Evolutionary conservation across 164 flowering plant genomes (phyloP).

Genomic region (Nymphaea thermarum): DNA sequence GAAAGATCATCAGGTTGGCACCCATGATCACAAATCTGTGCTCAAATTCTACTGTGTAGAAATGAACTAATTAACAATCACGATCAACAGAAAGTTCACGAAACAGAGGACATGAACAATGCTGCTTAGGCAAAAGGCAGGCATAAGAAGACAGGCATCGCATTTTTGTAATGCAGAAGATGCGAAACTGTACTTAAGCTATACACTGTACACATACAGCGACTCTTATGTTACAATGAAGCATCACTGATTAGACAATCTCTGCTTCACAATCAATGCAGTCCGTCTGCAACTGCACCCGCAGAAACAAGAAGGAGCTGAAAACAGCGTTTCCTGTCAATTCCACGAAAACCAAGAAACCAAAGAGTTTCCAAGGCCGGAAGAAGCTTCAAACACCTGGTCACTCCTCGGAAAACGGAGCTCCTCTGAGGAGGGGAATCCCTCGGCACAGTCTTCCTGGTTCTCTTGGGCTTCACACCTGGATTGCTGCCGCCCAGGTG

Average conservation of each 20-base stretch:
- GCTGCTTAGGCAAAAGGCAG: background rate
- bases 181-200: too few relatives aligned
- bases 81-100: too few relatives aligned
- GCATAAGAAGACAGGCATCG: background rate
- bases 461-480: constrained; percentile 41
- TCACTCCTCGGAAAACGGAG: constrained; percentile 80
- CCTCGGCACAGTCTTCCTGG: constrained; percentile 58
- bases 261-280: too few relatives aligned
- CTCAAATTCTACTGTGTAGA: too few relatives aligned
- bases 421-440: constrained; percentile 86
- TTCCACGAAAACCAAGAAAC: background rate
- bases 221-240: background rate
- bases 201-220: too few relatives aligned
- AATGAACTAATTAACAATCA: too few relatives aligned
- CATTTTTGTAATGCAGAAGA: too few relatives aligned
- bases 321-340: background rate
- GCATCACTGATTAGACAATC: background rate
- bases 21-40: background rate
- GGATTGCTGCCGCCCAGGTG: constrained; percentile 4
- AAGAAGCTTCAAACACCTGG: constrained; percentile 39
- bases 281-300: background rate
- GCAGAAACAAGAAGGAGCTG: background rate
- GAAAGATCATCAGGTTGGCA: background rate
- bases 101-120: background rate
- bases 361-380: background rate